Evolutionary conservation across 2,329 filamentous ascomycete genomes (phyloP).

Genomic region (Paraphaeosphaeria minitans): DNA sequence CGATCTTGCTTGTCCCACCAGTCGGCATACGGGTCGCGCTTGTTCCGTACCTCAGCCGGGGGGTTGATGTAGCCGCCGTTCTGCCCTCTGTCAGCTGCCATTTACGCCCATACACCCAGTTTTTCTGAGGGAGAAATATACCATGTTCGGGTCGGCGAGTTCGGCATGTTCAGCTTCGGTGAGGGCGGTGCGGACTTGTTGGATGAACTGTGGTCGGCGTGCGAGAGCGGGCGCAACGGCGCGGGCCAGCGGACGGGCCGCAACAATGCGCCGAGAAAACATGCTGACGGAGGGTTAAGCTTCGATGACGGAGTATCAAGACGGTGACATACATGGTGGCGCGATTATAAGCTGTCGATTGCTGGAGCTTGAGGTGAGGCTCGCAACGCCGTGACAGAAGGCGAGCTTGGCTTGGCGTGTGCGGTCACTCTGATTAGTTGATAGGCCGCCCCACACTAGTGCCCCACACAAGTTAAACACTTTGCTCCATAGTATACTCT

Average conservation of each 20-base stretch:
- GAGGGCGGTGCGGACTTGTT: slow-evolving; percentile 42
- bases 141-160: slow-evolving; percentile 63
- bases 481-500: no score
- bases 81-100: slow-evolving; percentile 51
- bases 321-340: slow-evolving; percentile 35
- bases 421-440: background rate
- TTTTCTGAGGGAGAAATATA: slow-evolving; percentile 48
- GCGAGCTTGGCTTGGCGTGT: slow-evolving; percentile 16
- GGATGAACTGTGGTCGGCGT: slow-evolving; percentile 42
- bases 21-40: slow-evolving; percentile 88
- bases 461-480: no score
- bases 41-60: slow-evolving; percentile 79
- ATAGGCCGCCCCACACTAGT: no score
- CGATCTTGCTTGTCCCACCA: slow-evolving; percentile 99
- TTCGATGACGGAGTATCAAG: slow-evolving; percentile 36
- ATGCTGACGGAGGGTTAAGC: slow-evolving; percentile 49
- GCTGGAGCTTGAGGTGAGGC: slow-evolving; percentile 30
- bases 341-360: slow-evolving; percentile 26
- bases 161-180: slow-evolving; percentile 51
- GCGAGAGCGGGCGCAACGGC: slow-evolving; percentile 39
- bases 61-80: slow-evolving; percentile 87
- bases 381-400: slow-evolving; percentile 33
- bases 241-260: slow-evolving; percentile 49
- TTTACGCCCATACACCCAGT: background rate
- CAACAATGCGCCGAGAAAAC: slow-evolving; percentile 51